Base-by-base conservation (phyloP, 257 asterid species). In the Perilla frutescens region DNA sequence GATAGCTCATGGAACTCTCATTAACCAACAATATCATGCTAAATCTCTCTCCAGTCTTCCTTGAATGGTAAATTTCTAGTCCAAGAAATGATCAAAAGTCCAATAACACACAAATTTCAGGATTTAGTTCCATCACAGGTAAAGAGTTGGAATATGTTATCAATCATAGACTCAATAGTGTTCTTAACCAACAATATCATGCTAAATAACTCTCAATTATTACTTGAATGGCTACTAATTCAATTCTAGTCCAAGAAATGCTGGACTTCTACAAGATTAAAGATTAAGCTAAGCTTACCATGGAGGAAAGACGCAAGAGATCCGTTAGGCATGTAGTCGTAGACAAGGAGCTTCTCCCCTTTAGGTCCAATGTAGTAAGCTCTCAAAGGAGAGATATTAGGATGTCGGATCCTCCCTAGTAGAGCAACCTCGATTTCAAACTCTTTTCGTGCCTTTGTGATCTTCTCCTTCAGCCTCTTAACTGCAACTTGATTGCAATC, bases 331-430 rank as follows among this genome's bases (percentile, higher is more conserved):
- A 92, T 79, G 41, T 83, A 86, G 65, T 90, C 97, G 62, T 87
- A 92, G 80, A 92, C 98, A 54, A 92, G 97, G 74, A 92, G 97
- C 90, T 92, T 90, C 81, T 90, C 97, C 9, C 97, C 97, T 81
- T 92, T 92, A 14, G 98, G 97, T 9, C 97, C 98, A 78, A 89
- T 75, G 77, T 94, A 94, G 71, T 91, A 94, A 65, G 99, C 97
- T 70, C 97, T 83, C 68, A 91, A 79, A 4, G 97, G 93, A 83
- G 87, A 83, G 11, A 94, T 79, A 73, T 88, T 91, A 0, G 82
- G 81, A 69, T 91, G 89, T 8, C 96, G 73, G 61, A 94, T 88
- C 81, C 81, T 91, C 12, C 99, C 99, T n/a, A 94, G 90, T 12
- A 81, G 85, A 14, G 91, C 65, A 7, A 87, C 97, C 81, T 94